Evolutionary conservation across 495 filamentous ascomycete species (phyloP).

Genomic region (Hypoxylon cercidicola): DNA sequence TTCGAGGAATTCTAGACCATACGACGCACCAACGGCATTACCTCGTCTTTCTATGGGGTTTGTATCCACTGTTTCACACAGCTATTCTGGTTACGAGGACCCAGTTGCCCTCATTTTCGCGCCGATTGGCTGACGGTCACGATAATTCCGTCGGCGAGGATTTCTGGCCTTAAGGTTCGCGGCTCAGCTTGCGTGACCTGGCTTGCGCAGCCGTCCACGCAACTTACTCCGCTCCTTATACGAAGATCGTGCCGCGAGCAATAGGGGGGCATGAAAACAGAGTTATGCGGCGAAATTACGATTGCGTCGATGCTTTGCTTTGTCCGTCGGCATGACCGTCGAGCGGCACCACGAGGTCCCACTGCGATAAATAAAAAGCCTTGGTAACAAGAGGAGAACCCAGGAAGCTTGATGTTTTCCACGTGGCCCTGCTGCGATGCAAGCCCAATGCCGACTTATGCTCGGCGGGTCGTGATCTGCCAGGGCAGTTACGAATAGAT

Average conservation of each 20-base stretch:
- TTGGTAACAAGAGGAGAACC: slow-evolving; percentile 10
- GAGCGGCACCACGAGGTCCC: slow-evolving; percentile 17
- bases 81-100: slow-evolving; percentile 12
- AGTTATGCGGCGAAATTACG: slow-evolving; percentile 14
- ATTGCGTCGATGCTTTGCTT: slow-evolving; percentile 25
- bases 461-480: neutral
- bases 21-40: slow-evolving; percentile 14
- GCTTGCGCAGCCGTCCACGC: too few relatives aligned
- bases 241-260: neutral
- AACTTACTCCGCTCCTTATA: neutral
- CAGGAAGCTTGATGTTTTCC: slow-evolving; percentile 18
- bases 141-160: neutral
- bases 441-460: too few relatives aligned
- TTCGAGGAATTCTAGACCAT: slow-evolving; percentile 37
- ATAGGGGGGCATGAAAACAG: slow-evolving; percentile 2
- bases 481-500: slow-evolving; percentile 13
- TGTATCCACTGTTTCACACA: slow-evolving; percentile 16
- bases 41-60: slow-evolving; percentile 16
- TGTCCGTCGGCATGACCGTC: slow-evolving; percentile 29
- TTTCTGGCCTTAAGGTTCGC: slow-evolving; percentile 32
- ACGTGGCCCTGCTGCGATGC: slow-evolving; percentile 23
- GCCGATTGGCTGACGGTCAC: slow-evolving; percentile 18
- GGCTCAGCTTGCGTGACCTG: slow-evolving; percentile 19
- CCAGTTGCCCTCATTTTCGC: neutral
- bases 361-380: slow-evolving; percentile 9